Base-by-base conservation (phyloP, 164 flowering plant genomes). In the Chloranthus sessilifolius region DNA sequence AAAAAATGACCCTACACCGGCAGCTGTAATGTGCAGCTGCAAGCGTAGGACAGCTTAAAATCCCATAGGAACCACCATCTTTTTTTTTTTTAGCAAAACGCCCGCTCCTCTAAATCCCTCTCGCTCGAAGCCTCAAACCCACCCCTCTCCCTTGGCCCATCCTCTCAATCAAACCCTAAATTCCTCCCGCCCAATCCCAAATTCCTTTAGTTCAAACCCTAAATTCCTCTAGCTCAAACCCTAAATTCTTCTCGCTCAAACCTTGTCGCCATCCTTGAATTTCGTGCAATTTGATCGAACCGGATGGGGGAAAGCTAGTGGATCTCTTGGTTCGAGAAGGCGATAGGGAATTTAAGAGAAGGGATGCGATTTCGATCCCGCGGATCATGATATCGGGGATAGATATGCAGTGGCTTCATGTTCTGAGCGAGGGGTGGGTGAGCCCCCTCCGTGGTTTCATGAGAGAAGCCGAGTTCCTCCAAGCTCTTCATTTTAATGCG, bases 401-500 rank as follows among this genome's bases (percentile, higher is more conserved):
- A 50, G 99, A 92, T 55, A 59, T 80, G 10, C 61, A 92, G 55
- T 92, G 99, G 99, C 91, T 86, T 9, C 99, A 92, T 62, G 95
- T 73, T 3, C 49, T 74, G 9, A 64, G 78, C 42, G 78, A 74
- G 31, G 78, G 78, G 4, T 74, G 79, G 78, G 75, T 75, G 6
- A 70, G 75, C 45, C 78, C 78, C 2, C 68, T 74, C 7, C 25
- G 51, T 12, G 78, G 78, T 16, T 92, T 92, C 86, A 92, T 92
- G 99, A 71, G 85, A 61, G 89, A 92, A 62, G 65, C 80, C 56
- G 89, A 88, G 95, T 88, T 86, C 95, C 99, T 92, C 92, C 97
- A 92, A 88, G 86, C 97, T 49, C 97, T 92, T 88, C 99, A 92
- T 84, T 92, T 92, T 56, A 74, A 75, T 50, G 78, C 82, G 36